Percentiles rank a stretch among this genome's conserved stretches.
Evolutionary conservation across 805 yeast species (phyloP).

Genomic region (Kazachstania africana): DNA sequence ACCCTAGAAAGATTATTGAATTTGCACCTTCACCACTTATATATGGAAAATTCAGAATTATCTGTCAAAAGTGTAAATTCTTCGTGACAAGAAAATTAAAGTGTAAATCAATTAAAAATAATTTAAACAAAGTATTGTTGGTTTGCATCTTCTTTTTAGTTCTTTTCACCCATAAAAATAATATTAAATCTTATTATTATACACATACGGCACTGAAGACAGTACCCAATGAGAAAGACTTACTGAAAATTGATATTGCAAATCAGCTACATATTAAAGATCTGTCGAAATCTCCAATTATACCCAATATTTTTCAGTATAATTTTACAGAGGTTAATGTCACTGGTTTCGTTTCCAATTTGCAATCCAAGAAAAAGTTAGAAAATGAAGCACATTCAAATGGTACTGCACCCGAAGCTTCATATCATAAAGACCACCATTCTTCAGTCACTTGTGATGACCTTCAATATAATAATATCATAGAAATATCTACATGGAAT

Average conservation of each 20-base stretch:
- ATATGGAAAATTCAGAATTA: too few relatives aligned
- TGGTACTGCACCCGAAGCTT: background rate
- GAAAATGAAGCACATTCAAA: background rate
- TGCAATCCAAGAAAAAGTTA: conserved; percentile 2
- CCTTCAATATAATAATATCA: conserved; percentile 2
- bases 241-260: conserved; percentile 5
- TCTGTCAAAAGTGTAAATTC: too few relatives aligned
- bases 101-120: too few relatives aligned
- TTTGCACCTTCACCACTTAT: too few relatives aligned
- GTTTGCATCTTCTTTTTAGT: too few relatives aligned
- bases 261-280: conserved; percentile 3
- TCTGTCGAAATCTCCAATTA: conserved; percentile 3
- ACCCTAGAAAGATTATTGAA: too few relatives aligned
- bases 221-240: conserved; percentile 4
- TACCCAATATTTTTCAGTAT: conserved; percentile 1
- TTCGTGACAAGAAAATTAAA: too few relatives aligned
- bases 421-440: conserved; percentile 3
- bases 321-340: conserved; percentile 2
- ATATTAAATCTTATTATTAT: too few relatives aligned
- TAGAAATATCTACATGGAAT: conserved; percentile 1
- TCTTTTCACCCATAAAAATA: too few relatives aligned
- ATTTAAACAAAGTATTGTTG: too few relatives aligned
- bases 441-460: conserved; percentile 3
- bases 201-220: too few relatives aligned
- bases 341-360: conserved; percentile 7